Evolutionary conservation across 1,284 basidiomycete genomes (phyloP).

Genomic region (Inonotus hispidus): DNA sequence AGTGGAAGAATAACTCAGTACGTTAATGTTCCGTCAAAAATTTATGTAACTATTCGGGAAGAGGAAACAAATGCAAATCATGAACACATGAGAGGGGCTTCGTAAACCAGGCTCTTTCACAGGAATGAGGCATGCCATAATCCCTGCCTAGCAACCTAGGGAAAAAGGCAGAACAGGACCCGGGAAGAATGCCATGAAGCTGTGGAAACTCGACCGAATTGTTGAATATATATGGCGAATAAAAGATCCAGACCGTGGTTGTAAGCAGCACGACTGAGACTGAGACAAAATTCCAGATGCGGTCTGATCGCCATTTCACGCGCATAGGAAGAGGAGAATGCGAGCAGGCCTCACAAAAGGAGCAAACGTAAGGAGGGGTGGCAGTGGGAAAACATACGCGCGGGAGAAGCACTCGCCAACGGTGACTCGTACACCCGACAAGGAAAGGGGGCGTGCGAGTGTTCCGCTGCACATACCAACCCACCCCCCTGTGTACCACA

Average conservation of each 20-base stretch:
- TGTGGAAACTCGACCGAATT: too few species aligned
- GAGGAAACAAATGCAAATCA: too few species aligned
- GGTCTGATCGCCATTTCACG: neutral
- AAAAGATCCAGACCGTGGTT: too few species aligned
- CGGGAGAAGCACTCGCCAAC: neutral
- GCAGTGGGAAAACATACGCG: slow-evolving; percentile 2
- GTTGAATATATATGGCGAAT: too few species aligned
- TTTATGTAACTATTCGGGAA: neutral
- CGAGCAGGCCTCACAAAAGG: neutral
- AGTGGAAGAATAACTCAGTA: neutral
- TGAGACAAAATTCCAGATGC: too few species aligned
- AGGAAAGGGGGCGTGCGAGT: neutral
- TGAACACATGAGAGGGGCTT: too few species aligned
- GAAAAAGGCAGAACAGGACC: too few species aligned
- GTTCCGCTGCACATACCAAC: neutral
- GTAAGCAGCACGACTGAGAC: too few species aligned
- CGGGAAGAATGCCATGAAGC: too few species aligned
- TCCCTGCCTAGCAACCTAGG: too few species aligned
- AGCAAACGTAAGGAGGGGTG: slow-evolving; percentile 1
- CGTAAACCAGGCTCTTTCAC: too few species aligned
- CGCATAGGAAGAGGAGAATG: neutral
- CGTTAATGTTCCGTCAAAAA: neutral
- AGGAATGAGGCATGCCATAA: too few species aligned
- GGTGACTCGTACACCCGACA: neutral
- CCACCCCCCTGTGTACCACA: neutral